Base-by-base conservation (phyloP, 1,139 yeast genomes). In the Candida sanyaensis region DNA sequence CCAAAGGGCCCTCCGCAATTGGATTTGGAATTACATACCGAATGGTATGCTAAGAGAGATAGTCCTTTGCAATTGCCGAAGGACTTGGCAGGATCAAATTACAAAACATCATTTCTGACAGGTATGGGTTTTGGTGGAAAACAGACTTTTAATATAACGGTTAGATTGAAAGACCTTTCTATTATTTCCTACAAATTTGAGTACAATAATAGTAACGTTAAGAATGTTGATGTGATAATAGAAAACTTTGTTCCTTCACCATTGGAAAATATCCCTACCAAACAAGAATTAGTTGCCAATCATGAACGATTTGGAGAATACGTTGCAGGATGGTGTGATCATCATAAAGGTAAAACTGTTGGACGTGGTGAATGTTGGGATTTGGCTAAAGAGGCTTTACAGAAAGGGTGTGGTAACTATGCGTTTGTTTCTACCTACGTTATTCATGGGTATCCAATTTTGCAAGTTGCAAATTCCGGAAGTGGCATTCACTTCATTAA, bases 301-400 rank as follows among this genome's bases (percentile, higher is more conserved):
- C 74, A 76, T 45, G 62, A 72, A 27, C 65, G 64, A 39, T 80
- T 68, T 57, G 83, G 84, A 3, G 77, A 75, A 26, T 74, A 79
- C 53, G 77, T 86, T 9, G 90, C 88, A 4, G 64, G 75, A 23
- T 86, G 89, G 88, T 73, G 82, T 55, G 86, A 84, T 56, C 75
- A 75, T 37, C 73, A 74, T 40, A 58, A 68, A 42, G 87, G 86
- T 1, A 70, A 72, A 42, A 73, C 72, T 47, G 87, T 86, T 6
- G 89, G 88, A 2, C 66, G 79, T 45, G 93, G 93, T 8, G 92
- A 86, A 59, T 86, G 93, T 64, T 86, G 92, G 92, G 87, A 88
- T 38, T 71, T 86, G 50, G 92, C 90, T 1, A 76, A 77, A 45
- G 81, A 82, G 46, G 89, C 90, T 0, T 68, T 86, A 36, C 66